Evolutionary conservation across 2,329 filamentous ascomycete species (phyloP), one percentile per base, ranked within the genome.

Genomic region (Stenocarpella maydis): DNA sequence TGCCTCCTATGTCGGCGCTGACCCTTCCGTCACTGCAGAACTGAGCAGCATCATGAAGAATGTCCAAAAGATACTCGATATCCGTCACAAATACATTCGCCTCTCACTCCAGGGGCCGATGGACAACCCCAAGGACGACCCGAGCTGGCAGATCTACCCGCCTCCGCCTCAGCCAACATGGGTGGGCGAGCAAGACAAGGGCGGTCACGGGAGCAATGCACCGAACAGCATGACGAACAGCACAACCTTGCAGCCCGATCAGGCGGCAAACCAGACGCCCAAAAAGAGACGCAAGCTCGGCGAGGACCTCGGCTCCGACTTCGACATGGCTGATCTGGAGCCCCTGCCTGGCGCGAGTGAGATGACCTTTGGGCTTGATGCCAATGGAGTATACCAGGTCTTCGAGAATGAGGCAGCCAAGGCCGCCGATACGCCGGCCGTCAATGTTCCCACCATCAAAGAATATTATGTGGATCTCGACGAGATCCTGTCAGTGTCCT

Each of bases 381-480:
- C 90, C 3, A 92, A 88, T 74, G 93, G 96, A 71, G 93, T 99
- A 5, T 99, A 93, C 78, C 96, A 99, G 77, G 93, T 99, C 1
- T 98, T 94, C 77, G 91, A 95, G 74, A 91, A 87, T 55, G 82
- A 87, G 5, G 85, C 87, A 68, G 87, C 89, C 2, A 84, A 86
- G 43, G 85, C 90, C 65, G 83, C 88, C 21, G 87, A 90, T 71
- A 85, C 86, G 21, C 94, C 95, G 0, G 88, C 94, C 19, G 87
- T 97, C 61, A 85, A 90, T 54, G 92, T 98, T n/a, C 96, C 96
- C 0, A 97, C 93, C 6, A 89, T 98, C 75, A 90, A 95, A 75
- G 95, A 99, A 76, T 99, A 95, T 76, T 99, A 98, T 79, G 92
- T 97, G 85, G 95, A 98, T 77, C 84, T 99, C 31, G 96, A 99